Evolutionary conservation across 2,329 filamentous ascomycete species (phyloP).

Genomic region (Alternaria postmessia): DNA sequence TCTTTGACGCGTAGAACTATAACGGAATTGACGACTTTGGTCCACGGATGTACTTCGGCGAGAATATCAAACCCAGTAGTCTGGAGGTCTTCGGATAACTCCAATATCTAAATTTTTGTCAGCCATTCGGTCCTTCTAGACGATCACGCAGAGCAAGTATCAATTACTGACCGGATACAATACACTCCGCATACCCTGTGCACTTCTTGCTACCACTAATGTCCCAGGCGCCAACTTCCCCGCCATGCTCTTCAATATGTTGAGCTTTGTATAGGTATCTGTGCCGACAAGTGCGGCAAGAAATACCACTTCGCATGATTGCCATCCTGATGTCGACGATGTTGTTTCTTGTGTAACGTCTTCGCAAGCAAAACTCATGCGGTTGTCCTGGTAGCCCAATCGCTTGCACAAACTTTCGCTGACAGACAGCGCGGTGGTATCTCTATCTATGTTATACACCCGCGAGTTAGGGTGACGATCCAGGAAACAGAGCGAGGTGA

Average conservation of each 20-base stretch:
- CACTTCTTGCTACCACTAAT: constrained; percentile 58
- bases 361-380: constrained; percentile 52
- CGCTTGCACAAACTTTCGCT: constrained; percentile 42
- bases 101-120: constrained; percentile 46
- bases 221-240: constrained; percentile 53
- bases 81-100: constrained; percentile 45
- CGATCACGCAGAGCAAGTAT: background rate
- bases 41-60: constrained; percentile 59
- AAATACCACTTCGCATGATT: constrained; percentile 57
- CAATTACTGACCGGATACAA: constrained; percentile 57
- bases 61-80: constrained; percentile 50
- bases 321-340: constrained; percentile 31
- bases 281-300: constrained; percentile 61
- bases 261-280: constrained; percentile 54
- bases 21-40: constrained; percentile 60
- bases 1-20: constrained; percentile 49
- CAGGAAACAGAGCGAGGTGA: constrained; percentile 58
- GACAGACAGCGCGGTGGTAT: constrained; percentile 45
- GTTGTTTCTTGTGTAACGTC: constrained; percentile 34
- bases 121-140: background rate
- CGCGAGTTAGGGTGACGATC: constrained; percentile 41
- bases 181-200: constrained; percentile 55
- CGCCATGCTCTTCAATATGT: constrained; percentile 50
- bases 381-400: constrained; percentile 49
- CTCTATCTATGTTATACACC: constrained; percentile 56